Evolutionary conservation across 257 asterid species (phyloP), one percentile per base, ranked within the genome.

Genomic region (Ajuga chamaepitys): DNA sequence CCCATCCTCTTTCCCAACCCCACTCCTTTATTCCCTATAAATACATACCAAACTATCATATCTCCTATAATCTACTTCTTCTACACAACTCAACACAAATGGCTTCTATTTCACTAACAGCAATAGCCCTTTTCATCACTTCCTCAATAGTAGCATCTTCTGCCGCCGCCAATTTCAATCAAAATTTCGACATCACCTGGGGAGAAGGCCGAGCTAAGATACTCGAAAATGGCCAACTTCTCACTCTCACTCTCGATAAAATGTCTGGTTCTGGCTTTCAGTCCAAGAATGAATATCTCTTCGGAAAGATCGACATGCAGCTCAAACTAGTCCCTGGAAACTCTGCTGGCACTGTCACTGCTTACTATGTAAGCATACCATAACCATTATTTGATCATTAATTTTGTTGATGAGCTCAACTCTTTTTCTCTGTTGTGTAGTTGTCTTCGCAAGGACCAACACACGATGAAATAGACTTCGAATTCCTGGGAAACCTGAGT

Each of bases 331-430:
- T 77, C n/a, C 47, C 80, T 3, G 82, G 82, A 21, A 80, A 80
- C 45, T 80, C 85, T 1, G 78, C 85, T 2, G 85, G 82, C 71
- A 80, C 82, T 3, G 85, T 80, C 26, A 80, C 85, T 4, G 75
- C 85, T 7, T 80, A 77, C 38, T 77, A 77, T 17, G 82, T 78
- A 26, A 64, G 79, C 57, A 4, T 32, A 0, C 35, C 22, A 7
- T 6, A 1, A 4, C 10, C 38, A 12, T n/a, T 21, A 8, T 21
- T 6, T 5, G 26, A 0, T 2, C 1, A 13, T 16, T 7, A 5
- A 14, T 0, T 7, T 41, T 4, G n/a, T n/a, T n/a, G n/a, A 4
- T 25, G 67, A 25, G 24, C 41, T 61, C 9, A 25, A 42, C 9
- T 55, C 16, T 5, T 0, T 45, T 14, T 37, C 21, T 61, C 14